Base-by-base conservation (phyloP, 2,329 filamentous ascomycete species). In the Phaeosphaeria sp. region DNA sequence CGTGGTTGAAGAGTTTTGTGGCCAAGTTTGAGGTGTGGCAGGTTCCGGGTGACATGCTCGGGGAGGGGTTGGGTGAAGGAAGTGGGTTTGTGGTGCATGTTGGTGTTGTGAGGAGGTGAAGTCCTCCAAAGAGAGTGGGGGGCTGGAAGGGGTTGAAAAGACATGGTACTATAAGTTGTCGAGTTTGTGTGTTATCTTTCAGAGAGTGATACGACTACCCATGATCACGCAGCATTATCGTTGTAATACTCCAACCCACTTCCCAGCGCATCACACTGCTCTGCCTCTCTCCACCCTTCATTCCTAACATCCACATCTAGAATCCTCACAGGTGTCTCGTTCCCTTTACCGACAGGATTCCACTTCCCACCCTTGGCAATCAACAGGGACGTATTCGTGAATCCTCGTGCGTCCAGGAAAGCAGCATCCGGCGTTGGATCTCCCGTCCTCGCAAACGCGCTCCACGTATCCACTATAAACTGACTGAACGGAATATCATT, bases 41-140 rank as follows among this genome's bases (percentile, higher is more conserved):
- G 56, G 77, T 97, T 6, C 87, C 88, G 0, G 89, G 92, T 69
- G 78, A 81, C 36, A 75, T 85, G 36, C 71, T 96, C 50, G 85
- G 83, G 0, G 74, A 80, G 15, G 85, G 82, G 1, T 74, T 97
- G 64, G 82, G 81, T 55, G 82, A 86, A 6, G 84, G 84, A 17
- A 87, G 86, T 21, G 93, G 93, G 6, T 97, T 96, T 78, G 88
- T 91, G 27, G 86, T 97, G 7, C 93, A 98, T 79, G 67, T 96
- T 20, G 90, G 92, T 1, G 44, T 76, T 17, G 60, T 74, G 20
- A 65, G 71, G 42, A 36, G 11, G 30, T 36, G 13, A 71, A 13
- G n/a, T n/a, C n/a, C n/a, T n/a, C n/a, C n/a, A n/a, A 22, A 5
- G n/a, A 15, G 36, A 56, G 66, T 21, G 4, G 11, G 23, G 17